Conservation (phyloP, 2,329 filamentous ascomycete species). For the Pseudocercospora cruenta region DNA sequence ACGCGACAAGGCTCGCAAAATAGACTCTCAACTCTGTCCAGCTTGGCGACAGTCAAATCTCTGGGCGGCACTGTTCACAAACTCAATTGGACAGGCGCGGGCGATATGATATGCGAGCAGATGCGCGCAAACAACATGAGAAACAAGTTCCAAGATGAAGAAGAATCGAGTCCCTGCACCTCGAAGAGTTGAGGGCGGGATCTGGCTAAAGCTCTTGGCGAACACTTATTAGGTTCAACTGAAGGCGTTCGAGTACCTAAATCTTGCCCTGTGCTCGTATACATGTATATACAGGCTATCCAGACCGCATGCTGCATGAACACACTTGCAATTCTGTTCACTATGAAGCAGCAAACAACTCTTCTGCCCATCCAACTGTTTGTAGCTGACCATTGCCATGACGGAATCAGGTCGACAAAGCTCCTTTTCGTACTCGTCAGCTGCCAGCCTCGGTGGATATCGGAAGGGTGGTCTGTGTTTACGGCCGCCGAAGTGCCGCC, state of each 20-base stretch:
- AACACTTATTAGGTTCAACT: not conserved
- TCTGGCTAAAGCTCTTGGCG: not conserved
- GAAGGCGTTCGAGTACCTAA: not conserved
- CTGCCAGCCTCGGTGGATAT: conserved; percentile 2
- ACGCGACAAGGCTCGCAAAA: not conserved
- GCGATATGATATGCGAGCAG: not conserved
- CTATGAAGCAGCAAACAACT: not conserved
- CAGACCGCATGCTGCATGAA: not conserved
- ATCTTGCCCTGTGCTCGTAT: not conserved
- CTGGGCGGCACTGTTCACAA: conserved; percentile 44
- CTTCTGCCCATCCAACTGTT: not conserved
- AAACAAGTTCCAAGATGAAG: not conserved
- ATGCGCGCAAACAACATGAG: not conserved
- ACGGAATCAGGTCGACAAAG: not conserved
- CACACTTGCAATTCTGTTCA: not conserved
- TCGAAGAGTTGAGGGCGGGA: not conserved
- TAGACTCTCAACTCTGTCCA: not conserved
- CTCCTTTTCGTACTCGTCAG: not conserved
- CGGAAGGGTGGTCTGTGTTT: not conserved
- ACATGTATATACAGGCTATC: not conserved
- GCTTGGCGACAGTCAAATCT: conserved; percentile 6
- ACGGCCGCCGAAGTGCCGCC: not conserved
- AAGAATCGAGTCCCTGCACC: not conserved
- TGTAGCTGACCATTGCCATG: not conserved
- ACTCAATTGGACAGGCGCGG: conserved; percentile 48